phyloP scores from a whole-genome alignment of 805 yeast genomes.

The Jamesozyma piceae region DNA sequence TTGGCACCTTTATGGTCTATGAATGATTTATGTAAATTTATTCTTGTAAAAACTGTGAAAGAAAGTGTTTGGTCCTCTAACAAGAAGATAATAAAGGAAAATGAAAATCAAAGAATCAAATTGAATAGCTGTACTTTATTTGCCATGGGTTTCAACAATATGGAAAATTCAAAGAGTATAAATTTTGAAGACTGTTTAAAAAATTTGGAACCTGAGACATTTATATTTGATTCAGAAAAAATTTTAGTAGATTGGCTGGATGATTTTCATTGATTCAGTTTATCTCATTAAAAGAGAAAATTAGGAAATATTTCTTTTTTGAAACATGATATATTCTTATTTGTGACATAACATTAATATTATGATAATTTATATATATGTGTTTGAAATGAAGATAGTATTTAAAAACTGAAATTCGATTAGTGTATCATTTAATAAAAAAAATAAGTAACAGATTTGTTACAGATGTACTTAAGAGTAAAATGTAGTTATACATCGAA shows the following conservation, averaged over 20 bases:
- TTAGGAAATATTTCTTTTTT: not conserved
- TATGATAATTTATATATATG: too few relatives aligned
- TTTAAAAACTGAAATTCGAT: too few relatives aligned
- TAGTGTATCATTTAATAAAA: too few relatives aligned
- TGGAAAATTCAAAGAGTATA: constrained; percentile 9
- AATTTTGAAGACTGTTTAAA: constrained; percentile 15
- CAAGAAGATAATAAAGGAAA: constrained; percentile 1
- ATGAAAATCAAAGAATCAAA: not conserved
- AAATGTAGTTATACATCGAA: too few relatives aligned
- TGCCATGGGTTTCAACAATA: constrained; percentile 7
- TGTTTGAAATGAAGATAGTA: too few relatives aligned
- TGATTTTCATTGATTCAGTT: too few relatives aligned
- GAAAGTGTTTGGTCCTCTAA: constrained; percentile 19
- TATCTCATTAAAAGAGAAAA: constrained; percentile 1
- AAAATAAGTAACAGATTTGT: too few relatives aligned
- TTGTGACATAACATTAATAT: too few relatives aligned
- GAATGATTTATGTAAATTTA: constrained; percentile 19
- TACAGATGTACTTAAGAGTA: too few relatives aligned
- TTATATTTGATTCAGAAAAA: constrained; percentile 13
- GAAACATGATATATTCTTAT: too few relatives aligned
- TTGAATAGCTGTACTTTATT: constrained; percentile 12
- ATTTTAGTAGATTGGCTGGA: constrained; percentile 18
- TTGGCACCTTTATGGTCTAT: constrained; percentile 22
- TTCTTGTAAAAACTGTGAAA: constrained; percentile 19
- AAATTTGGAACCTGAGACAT: constrained; percentile 12